phyloP scores from a whole-genome alignment of 345 rosid genomes.

The Aurinia saxatilis region DNA sequence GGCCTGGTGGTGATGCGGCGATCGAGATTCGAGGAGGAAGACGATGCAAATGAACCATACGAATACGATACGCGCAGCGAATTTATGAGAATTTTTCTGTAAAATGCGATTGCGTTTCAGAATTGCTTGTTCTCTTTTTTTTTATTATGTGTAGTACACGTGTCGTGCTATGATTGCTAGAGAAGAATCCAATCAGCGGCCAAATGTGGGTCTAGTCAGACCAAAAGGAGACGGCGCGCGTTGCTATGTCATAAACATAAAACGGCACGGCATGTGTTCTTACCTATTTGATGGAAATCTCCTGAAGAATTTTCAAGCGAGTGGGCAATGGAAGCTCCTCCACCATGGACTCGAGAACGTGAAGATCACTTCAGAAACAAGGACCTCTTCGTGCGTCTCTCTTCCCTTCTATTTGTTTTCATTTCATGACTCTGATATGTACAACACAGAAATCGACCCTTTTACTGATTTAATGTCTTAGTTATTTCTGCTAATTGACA shows the following conservation, averaged over 20 bases:
- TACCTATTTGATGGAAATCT: no score
- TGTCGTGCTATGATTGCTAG: neutral
- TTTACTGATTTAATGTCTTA: no score
- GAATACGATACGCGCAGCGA: no score
- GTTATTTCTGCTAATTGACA: neutral
- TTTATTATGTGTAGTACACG: neutral
- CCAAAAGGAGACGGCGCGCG: neutral
- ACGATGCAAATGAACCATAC: neutral
- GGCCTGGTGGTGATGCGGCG: neutral
- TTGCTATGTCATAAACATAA: neutral
- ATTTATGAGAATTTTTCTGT: neutral
- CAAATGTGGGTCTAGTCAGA: neutral
- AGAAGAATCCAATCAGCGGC: neutral
- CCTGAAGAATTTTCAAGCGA: no score
- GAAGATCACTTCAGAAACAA: neutral
- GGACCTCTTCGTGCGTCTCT: neutral
- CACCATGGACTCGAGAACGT: no score
- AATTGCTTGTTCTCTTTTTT: neutral
- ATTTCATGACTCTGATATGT: no score
- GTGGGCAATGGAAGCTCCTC: no score
- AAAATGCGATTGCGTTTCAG: neutral
- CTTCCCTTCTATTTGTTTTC: neutral
- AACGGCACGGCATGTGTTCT: neutral
- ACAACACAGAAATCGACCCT: no score
- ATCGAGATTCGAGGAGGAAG: conserved; percentile 15